These are phyloP conservation scores for Beauveria sp. DNA, from an alignment of 2,329 filamentous ascomycete species.

Conservation along the genomic window DNA sequence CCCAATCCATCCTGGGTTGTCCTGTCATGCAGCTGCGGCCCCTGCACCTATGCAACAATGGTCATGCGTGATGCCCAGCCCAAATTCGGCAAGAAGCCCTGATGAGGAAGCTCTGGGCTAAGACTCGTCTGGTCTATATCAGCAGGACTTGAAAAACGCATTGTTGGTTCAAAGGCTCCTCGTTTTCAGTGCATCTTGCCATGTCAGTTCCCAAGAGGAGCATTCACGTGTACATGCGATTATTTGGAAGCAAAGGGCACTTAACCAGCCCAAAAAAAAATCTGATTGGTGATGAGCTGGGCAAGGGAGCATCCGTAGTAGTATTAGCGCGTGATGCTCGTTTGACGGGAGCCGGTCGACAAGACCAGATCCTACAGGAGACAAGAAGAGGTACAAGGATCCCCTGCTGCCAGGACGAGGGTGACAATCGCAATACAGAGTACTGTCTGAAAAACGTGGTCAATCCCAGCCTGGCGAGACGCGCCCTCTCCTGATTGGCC, in stretches of 20 bases:
- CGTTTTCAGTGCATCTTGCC: too few species aligned
- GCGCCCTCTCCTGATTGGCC: not conserved
- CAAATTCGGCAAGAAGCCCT: too few species aligned
- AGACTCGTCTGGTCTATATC: too few species aligned
- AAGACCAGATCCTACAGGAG: not conserved
- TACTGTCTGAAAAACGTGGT: not conserved
- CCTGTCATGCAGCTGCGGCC: not conserved
- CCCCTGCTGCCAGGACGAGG: not conserved
- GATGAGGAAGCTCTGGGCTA: too few species aligned
- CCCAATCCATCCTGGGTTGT: not conserved
- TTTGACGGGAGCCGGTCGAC: not conserved
- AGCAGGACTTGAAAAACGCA: too few species aligned
- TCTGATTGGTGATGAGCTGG: not conserved
- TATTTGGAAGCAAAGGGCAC: not conserved
- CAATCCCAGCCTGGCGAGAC: not conserved
- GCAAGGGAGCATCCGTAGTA: not conserved
- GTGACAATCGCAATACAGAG: not conserved
- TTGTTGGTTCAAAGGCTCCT: too few species aligned
- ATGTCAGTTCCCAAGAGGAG: too few species aligned
- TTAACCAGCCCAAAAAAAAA: not conserved
- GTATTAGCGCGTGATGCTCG: not conserved
- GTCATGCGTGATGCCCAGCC: not conserved
- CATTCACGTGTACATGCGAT: not conserved
- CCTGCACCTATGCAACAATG: not conserved
- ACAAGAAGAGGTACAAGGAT: not conserved